Conservation (phyloP, 768 basidiomycete genomes). For the Astraeus odoratus region DNA sequence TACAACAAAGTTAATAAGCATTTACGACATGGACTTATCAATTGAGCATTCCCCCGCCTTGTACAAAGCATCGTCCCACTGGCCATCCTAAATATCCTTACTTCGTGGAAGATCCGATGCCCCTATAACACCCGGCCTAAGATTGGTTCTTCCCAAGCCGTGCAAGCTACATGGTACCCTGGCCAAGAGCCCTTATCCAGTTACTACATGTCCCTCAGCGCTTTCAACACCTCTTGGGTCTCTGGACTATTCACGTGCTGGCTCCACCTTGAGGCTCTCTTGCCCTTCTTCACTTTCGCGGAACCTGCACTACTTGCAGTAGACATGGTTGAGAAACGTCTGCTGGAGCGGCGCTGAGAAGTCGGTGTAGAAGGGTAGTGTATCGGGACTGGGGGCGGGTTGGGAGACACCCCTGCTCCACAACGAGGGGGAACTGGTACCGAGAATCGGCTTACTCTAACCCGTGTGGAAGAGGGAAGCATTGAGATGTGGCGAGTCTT, state of each 20-base stretch:
- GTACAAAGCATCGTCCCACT: too few relatives aligned
- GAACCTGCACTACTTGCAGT: background rate
- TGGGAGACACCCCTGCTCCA: background rate
- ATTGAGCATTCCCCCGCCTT: too few relatives aligned
- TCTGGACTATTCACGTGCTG: conserved; percentile 14
- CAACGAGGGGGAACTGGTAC: conserved; percentile 7
- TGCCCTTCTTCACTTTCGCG: conserved; percentile 9
- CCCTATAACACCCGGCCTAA: background rate
- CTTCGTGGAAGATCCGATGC: too few relatives aligned
- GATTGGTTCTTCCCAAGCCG: background rate
- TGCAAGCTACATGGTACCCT: background rate
- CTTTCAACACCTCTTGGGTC: conserved; percentile 17
- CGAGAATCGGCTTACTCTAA: conserved; percentile 12
- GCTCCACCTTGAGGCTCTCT: conserved; percentile 10
- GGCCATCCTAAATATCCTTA: too few relatives aligned
- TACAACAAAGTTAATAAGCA: too few relatives aligned
- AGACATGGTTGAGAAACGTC: conserved; percentile 1
- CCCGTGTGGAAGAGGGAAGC: conserved; percentile 7
- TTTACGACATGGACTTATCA: too few relatives aligned
- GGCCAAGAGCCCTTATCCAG: background rate
- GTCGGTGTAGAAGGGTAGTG: background rate
- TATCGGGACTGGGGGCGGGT: background rate
- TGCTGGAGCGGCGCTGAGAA: background rate
- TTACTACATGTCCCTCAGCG: conserved; percentile 3
- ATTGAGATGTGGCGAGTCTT: conserved; percentile 10